Conservation (phyloP, 2,329 filamentous ascomycete genomes). For the Alternaria triticimaculans region DNA sequence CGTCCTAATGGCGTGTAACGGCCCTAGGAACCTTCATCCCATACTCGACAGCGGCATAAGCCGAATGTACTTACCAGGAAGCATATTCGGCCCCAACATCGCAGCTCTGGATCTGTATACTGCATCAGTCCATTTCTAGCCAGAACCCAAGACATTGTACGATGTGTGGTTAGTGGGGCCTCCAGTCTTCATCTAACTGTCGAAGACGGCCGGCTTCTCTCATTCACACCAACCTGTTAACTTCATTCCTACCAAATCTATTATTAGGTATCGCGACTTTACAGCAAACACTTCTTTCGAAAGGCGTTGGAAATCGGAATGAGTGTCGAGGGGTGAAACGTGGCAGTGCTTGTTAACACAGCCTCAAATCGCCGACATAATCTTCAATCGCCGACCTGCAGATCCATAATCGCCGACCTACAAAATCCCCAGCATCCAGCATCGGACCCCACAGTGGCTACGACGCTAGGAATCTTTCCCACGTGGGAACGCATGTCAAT, state of each 20-base stretch:
- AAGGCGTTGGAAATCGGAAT: not conserved
- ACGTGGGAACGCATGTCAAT: not conserved
- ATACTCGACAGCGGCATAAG: not conserved
- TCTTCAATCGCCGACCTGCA: not conserved
- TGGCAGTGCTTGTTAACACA: slow-evolving; percentile 7
- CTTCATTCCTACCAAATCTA: not conserved
- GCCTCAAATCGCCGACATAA: slow-evolving; percentile 6
- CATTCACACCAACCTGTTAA: not conserved
- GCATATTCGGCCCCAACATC: not conserved
- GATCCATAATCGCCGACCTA: not conserved
- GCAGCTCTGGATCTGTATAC: not conserved
- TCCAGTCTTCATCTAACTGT: not conserved
- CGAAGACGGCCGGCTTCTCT: not conserved
- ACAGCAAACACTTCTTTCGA: not conserved
- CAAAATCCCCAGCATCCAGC: not conserved
- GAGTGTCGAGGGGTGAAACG: not conserved
- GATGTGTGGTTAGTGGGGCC: not conserved
- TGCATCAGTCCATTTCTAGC: not conserved
- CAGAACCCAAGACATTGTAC: not conserved
- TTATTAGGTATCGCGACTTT: not conserved
- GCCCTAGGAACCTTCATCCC: not conserved
- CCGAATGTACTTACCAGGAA: not conserved
- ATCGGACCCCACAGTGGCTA: not conserved
- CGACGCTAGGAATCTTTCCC: not conserved
- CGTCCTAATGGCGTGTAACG: not conserved